These are phyloP conservation scores for Zymoseptoria tritici DNA, from an alignment of 2,329 filamentous ascomycete genomes.

Conservation along the genomic window DNA sequence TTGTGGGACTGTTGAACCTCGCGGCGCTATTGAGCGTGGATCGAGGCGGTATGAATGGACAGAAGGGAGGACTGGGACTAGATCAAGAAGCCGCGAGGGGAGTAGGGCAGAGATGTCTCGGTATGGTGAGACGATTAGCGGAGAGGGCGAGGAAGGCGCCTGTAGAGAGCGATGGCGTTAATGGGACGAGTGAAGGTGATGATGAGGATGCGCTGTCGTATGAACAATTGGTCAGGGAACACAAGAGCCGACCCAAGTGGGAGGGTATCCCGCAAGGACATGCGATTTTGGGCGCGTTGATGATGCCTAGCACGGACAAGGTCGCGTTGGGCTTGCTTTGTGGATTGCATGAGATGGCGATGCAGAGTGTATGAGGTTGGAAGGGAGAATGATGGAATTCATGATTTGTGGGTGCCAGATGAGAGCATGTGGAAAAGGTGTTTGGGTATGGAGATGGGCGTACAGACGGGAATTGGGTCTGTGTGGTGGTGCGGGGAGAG, in stretches of 20 bases:
- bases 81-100: conserved; percentile 28
- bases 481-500: too few species aligned
- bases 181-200: background rate
- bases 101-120: conserved; percentile 38
- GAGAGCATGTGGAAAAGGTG: too few species aligned
- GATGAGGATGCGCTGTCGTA: conserved; percentile 8
- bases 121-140: conserved; percentile 40
- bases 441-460: too few species aligned
- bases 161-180: conserved; percentile 11
- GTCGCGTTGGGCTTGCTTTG: conserved; percentile 38
- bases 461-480: too few species aligned
- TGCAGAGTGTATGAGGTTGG: conserved; percentile 12
- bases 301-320: conserved; percentile 38
- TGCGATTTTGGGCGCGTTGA: conserved; percentile 40
- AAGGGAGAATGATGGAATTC: background rate
- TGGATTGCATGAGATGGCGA: conserved; percentile 29
- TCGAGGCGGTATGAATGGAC: conserved; percentile 27
- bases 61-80: conserved; percentile 19
- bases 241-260: conserved; percentile 29
- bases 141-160: conserved; percentile 33
- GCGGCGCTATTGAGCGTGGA: conserved; percentile 64
- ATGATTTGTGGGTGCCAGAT: too few species aligned
- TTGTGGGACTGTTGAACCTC: conserved; percentile 68
- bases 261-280: conserved; percentile 42
- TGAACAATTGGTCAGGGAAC: conserved; percentile 15